A percentile compares a stretch with the other conserved stretches of the same genome.
These are phyloP conservation scores for Aethionema arabicum DNA, from an alignment of 345 rosid species.

Conservation along the genomic window DNA sequence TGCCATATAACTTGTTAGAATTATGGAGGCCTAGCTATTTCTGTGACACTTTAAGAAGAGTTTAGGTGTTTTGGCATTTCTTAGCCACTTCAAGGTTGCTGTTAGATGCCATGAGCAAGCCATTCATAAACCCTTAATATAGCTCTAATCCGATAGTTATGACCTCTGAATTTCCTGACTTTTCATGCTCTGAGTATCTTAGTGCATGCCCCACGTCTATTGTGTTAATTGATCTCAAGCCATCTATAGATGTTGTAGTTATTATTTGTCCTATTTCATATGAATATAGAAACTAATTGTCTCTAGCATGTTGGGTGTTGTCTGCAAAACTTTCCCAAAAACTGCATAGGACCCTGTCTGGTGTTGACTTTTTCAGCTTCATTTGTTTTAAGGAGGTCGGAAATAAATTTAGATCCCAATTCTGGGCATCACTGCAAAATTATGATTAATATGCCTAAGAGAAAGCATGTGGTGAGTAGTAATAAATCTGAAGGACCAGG, in stretches of 20 bases:
- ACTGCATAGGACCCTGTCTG: not conserved
- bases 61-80: not conserved
- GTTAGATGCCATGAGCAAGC: not conserved
- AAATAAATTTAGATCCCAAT: slow-evolving; percentile 3
- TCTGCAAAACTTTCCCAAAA: not conserved
- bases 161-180: slow-evolving; percentile 1
- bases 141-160: slow-evolving; percentile 2
- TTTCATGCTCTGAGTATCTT: slow-evolving; percentile 4
- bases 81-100: slow-evolving; percentile 14
- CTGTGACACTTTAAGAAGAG: not conserved
- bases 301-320: not conserved
- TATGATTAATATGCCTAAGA: not conserved
- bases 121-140: slow-evolving; percentile 5
- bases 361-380: slow-evolving; percentile 15
- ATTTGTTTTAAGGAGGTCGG: slow-evolving; percentile 17
- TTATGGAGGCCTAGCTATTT: slow-evolving; percentile 16
- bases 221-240: slow-evolving; percentile 12
- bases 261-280: not conserved
- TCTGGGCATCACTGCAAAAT: not conserved
- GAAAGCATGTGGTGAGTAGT: slow-evolving; percentile 10
- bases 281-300: not conserved
- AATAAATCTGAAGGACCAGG: not conserved
- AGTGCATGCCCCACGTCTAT: not conserved
- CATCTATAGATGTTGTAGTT: not conserved
- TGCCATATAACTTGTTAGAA: slow-evolving; percentile 10